Conservation (phyloP, 2,329 filamentous ascomycete genomes). For the Fusarium verticillioides region DNA sequence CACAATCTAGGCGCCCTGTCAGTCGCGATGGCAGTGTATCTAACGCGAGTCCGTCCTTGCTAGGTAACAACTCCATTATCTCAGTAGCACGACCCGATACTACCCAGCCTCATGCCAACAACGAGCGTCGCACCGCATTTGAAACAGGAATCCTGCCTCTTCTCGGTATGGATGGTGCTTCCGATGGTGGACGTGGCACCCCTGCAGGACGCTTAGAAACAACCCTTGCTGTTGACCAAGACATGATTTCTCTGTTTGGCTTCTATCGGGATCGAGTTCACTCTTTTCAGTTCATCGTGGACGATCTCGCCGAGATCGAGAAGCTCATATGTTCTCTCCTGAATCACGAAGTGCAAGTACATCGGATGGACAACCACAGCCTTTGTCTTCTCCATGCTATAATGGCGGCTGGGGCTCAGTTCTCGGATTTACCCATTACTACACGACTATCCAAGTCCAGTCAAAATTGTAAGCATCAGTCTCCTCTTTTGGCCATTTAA, state of each 20-base stretch:
- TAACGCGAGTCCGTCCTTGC: background rate
- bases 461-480: slow-evolving; percentile 4
- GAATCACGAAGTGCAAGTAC: background rate
- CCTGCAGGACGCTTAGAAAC: background rate
- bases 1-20: rapidly evolving
- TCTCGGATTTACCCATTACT: slow-evolving; percentile 17
- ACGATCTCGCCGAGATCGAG: slow-evolving; percentile 23
- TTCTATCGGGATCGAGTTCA: slow-evolving; percentile 28
- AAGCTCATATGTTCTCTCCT: slow-evolving; percentile 24
- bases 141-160: slow-evolving; percentile 32
- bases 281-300: slow-evolving; percentile 20
- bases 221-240: slow-evolving; percentile 3
- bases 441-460: slow-evolving; percentile 3
- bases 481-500: rapidly evolving
- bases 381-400: slow-evolving; percentile 35
- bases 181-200: background rate
- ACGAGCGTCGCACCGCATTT: slow-evolving; percentile 24
- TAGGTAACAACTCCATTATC: slow-evolving; percentile 31
- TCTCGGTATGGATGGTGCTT: slow-evolving; percentile 5
- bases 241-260: slow-evolving; percentile 28
- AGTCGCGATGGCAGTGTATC: background rate
- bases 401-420: slow-evolving; percentile 33
- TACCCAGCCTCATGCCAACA: background rate
- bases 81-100: slow-evolving; percentile 12
- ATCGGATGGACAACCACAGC: background rate